Evolutionary conservation across 495 filamentous ascomycete genomes (phyloP), one percentile per base, ranked within the genome.

Genomic region (Aspergillus sclerotioniger): DNA sequence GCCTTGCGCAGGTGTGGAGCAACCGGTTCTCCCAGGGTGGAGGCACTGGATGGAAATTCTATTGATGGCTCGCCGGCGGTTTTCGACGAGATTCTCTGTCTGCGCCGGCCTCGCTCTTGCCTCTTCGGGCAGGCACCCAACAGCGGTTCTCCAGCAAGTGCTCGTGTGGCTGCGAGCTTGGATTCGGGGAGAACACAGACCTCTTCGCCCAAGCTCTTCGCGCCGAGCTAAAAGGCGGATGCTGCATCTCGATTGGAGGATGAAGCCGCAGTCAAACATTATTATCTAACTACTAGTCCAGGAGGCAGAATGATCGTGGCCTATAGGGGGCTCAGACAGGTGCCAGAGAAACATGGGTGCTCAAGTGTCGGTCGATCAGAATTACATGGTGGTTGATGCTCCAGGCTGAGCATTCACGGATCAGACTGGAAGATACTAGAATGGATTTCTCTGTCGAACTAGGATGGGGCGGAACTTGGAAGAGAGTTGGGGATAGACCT

Each of bases 131-230:
- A 35, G 2, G 8, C 7, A 10, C 9, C 13, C 33, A 13, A 9
- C 33, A 35, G 8, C 33, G 33, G 33, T 35, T 35, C 33, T 13
- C 33, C 33, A 10, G 6, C 31, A 6, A 33, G 31, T 10, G 6
- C 10, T 6, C 6, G 31, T 33, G 31, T 33, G 44, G 16, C 6
- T 16, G 44, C 20, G 15, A 46, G 13, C 13, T 25, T 8, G 46
- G 46, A 29, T 13, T 49, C 20, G 46, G 20, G 46, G 46, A 49
- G 46, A 49, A 50, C 47, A 50, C 47, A 50, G 47, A 50, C 47
- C 47, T 50, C 47, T 25, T 17, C 47, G 31, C 13, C 47, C 47
- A 50, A 41, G 37, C 37, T 15, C 37, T 41, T 12, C 37, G 37
- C 37, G 37, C 37, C 12, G 37, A 41, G 37, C 37, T 41, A 41